Evolutionary conservation across 768 basidiomycete genomes (phyloP), one percentile per base, ranked within the genome.

Genomic region (Leccinum rimulosum): DNA sequence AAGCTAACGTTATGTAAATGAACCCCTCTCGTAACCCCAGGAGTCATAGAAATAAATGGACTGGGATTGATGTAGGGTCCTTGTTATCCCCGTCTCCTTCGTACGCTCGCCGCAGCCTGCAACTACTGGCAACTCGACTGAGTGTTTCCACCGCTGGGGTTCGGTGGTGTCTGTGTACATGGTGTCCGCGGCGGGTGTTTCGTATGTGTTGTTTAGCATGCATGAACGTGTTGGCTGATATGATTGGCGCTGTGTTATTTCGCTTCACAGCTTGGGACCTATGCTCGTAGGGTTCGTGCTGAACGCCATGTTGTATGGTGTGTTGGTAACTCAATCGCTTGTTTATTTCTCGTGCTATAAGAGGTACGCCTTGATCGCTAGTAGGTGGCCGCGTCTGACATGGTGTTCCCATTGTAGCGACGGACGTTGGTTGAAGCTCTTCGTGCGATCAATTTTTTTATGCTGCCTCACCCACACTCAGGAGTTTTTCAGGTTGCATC

Each of bases 221-320:
- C 3, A 2, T 25, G 38, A 17, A 40, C 17, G 52, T 48, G 8
- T 31, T 8, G 12, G 48, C 54, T 59, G 33, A 57, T 15, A 54
- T 50, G 1, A 36, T 15, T 45, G 40, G 40, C n/a, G 8, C 9
- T 9, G 5, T 43, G 8, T n/a, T 51, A 15, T 51, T 12, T 43
- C 30, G 14, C 12, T 40, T 58, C 25, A 17, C 61, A 76, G 71
- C 31, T 64, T 71, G 52, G 76, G 76, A 6, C 76, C 76, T 2
- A 63, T 74, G 50, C 70, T 77, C 51, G 57, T 72, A 38, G 76
- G 76, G 40, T 63, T 74, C 33, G 64, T 73, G 45, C 63, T 76
- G 50, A 74, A 77, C 61, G 59, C 70, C 27, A 66, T 74, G 35
- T 57, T 78, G 50, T 75, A 68, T 57, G 77, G 77, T 31, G 67